These are phyloP conservation scores for Pleomassaria siparia DNA, from an alignment of 2,329 filamentous ascomycete genomes.

Conservation along the genomic window DNA sequence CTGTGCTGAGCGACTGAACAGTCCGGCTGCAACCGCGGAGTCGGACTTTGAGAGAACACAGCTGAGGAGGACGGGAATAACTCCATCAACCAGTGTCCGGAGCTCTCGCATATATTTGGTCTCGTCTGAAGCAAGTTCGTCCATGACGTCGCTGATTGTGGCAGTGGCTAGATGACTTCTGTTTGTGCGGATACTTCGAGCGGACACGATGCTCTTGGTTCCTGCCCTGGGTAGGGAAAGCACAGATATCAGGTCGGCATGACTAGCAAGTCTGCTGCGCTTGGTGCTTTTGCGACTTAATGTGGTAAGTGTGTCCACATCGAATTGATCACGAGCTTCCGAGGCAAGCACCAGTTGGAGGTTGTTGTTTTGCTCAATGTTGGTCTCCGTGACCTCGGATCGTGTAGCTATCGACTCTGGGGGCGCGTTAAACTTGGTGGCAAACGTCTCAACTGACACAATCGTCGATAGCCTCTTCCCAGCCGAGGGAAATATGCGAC, in stretches of 20 bases:
- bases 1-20: constrained; percentile 64
- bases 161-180: constrained; percentile 67
- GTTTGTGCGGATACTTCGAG: constrained; percentile 75
- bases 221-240: constrained; percentile 70
- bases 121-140: constrained; percentile 81
- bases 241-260: constrained; percentile 92
- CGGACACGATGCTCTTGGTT: constrained; percentile 71
- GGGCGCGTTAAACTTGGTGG: constrained; percentile 35
- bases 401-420: constrained; percentile 28
- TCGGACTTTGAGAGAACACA: constrained; percentile 76
- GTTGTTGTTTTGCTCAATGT: constrained; percentile 19
- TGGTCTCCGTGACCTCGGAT: constrained; percentile 26
- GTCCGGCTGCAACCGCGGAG: constrained; percentile 62
- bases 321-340: constrained; percentile 30
- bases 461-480: constrained; percentile 62
- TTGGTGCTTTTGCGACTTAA: constrained; percentile 52
- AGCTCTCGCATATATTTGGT: constrained; percentile 86
- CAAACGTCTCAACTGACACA: constrained; percentile 57
- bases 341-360: constrained; percentile 27
- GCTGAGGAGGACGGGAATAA: constrained; percentile 87
- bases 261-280: constrained; percentile 75
- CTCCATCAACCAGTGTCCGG: constrained; percentile 89
- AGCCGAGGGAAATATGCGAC: constrained; percentile 53
- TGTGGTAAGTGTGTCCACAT: constrained; percentile 39
- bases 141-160: constrained; percentile 73